Evolutionary conservation across 2,329 filamentous ascomycete genomes (phyloP).

Genomic region (Aspergillus sp.): DNA sequence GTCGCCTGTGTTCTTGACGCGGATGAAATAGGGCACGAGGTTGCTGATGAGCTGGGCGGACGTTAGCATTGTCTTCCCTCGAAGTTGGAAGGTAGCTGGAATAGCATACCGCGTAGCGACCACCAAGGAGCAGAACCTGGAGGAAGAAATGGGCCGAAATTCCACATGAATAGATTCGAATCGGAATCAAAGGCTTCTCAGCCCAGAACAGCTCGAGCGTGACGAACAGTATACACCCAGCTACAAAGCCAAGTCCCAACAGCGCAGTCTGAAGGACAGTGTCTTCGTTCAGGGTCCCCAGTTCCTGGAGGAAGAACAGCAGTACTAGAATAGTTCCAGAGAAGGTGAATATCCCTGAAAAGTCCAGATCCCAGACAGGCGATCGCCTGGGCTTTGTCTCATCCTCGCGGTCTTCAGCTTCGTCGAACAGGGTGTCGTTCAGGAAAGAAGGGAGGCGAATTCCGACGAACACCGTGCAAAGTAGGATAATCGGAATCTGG

Average conservation of each 20-base stretch:
- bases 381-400: background rate
- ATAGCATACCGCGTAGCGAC: conserved; percentile 15
- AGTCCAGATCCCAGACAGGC: conserved; percentile 10
- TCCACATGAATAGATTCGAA: conserved; percentile 7
- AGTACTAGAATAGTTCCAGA: conserved; percentile 6
- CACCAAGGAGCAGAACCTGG: conserved; percentile 13
- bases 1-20: conserved; percentile 14
- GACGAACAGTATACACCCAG: conserved; percentile 5
- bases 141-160: conserved; percentile 15
- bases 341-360: conserved; percentile 12
- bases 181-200: conserved; percentile 18
- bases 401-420: background rate
- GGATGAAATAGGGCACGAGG: conserved; percentile 20
- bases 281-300: background rate
- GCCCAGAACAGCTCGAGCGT: conserved; percentile 19
- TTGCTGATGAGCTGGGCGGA: conserved; percentile 10
- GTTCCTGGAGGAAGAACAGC: conserved; percentile 6
- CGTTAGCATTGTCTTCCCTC: background rate
- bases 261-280: background rate
- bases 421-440: background rate
- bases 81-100: background rate
- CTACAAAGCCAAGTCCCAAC: background rate
- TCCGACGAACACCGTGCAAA: conserved; percentile 48
- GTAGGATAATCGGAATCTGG: conserved; percentile 56
- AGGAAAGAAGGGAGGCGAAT: conserved; percentile 7